Evolutionary conservation across 495 filamentous ascomycete species (phyloP).

Genomic region (Penicillium flavigenum): DNA sequence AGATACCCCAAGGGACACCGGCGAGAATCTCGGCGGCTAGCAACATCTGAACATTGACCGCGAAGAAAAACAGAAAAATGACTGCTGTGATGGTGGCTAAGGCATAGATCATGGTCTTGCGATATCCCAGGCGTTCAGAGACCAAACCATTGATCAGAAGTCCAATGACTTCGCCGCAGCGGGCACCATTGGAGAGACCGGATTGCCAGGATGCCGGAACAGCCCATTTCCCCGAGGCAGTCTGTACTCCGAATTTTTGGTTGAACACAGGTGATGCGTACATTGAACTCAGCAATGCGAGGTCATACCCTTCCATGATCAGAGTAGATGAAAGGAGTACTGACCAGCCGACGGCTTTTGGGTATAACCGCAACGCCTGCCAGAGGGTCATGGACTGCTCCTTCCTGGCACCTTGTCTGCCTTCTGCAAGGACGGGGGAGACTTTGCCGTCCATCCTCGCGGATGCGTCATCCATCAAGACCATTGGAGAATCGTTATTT

Average conservation of each 20-base stretch:
- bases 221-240: constrained; percentile 35
- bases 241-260: constrained; percentile 33
- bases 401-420: constrained; percentile 19
- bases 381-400: constrained; percentile 31
- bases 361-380: constrained; percentile 40
- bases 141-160: constrained; percentile 65
- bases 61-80: constrained; percentile 69
- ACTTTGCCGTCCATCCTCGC: constrained; percentile 1
- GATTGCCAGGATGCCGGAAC: constrained; percentile 60
- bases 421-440: constrained; percentile 6
- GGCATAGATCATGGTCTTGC: constrained; percentile 59
- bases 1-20: constrained; percentile 73
- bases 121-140: constrained; percentile 64
- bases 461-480: background rate
- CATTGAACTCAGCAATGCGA: constrained; percentile 41
- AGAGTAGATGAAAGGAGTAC: constrained; percentile 44
- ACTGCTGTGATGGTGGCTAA: constrained; percentile 56
- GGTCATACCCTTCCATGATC: constrained; percentile 54
- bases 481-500: background rate
- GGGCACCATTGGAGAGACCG: constrained; percentile 60
- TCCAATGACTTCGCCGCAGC: constrained; percentile 64
- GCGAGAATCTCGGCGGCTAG: constrained; percentile 67
- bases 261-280: constrained; percentile 41
- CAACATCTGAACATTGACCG: constrained; percentile 57
- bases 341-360: constrained; percentile 49